Percentiles rank a stretch among this genome's conserved stretches.
These are phyloP conservation scores for Carex littledalei DNA, from an alignment of 176 grass and related monocot genomes.

Conservation along the genomic window DNA sequence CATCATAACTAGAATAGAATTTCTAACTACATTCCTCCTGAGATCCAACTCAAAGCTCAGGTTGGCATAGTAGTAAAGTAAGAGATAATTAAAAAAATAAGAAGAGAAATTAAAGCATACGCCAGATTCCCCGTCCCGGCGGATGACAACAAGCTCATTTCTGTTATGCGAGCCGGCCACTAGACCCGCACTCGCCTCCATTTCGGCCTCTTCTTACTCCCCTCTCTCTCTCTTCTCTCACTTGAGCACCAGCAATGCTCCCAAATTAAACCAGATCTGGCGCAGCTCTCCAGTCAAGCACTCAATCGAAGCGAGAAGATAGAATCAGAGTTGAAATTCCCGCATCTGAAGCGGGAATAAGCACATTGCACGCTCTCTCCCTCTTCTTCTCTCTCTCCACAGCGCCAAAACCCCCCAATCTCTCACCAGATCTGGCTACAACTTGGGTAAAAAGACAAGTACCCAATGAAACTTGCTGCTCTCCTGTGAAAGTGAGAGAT, in stretches of 20 bases:
- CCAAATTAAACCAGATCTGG: background rate
- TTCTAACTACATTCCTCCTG: too few relatives aligned
- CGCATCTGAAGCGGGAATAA: constrained; percentile 3
- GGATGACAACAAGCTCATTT: constrained; percentile 96
- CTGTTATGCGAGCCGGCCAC: constrained; percentile 89
- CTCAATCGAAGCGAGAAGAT: background rate
- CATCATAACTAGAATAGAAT: background rate
- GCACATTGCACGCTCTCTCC: background rate
- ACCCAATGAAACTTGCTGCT: too few relatives aligned
- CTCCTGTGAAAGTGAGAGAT: too few relatives aligned
- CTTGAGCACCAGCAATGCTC: too few relatives aligned
- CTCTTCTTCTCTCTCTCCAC: constrained; percentile 17
- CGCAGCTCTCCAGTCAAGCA: background rate
- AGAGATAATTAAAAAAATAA: background rate
- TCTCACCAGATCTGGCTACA: too few relatives aligned
- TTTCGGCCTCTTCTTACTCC: background rate
- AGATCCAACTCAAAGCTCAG: background rate
- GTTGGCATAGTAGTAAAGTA: background rate
- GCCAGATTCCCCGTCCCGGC: constrained; percentile 78
- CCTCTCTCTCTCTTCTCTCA: too few relatives aligned
- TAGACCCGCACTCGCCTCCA: constrained; percentile 89
- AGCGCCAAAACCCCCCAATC: too few relatives aligned
- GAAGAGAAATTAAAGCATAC: constrained; percentile 24
- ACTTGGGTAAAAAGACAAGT: too few relatives aligned
- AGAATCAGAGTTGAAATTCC: background rate